A percentile compares a stretch with the other conserved stretches of the same genome.
Evolutionary conservation across 352 stramenopile genomes (phyloP).

Genomic region (Pythium vanterpoolii): DNA sequence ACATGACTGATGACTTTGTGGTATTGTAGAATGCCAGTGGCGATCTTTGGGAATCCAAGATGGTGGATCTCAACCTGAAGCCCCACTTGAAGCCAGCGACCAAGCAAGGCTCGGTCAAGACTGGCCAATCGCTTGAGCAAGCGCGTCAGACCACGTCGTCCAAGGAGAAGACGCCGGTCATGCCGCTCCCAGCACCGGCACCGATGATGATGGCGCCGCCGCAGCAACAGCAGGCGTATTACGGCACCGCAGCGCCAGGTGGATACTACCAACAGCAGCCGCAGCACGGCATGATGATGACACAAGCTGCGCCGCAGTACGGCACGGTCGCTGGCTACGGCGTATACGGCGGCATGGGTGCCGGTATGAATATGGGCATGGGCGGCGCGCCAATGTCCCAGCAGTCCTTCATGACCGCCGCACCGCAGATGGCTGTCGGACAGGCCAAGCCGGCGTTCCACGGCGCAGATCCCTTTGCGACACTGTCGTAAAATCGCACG

Average conservation of each 20-base stretch:
- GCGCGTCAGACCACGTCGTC: slow-evolving; percentile 39
- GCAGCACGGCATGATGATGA: slow-evolving; percentile 20
- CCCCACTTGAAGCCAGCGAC: slow-evolving; percentile 32
- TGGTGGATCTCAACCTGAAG: slow-evolving; percentile 77
- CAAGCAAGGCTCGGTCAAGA: slow-evolving; percentile 34
- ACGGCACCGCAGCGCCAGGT: slow-evolving; percentile 6
- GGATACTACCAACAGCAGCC: slow-evolving; percentile 19
- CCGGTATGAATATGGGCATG: slow-evolving; percentile 8
- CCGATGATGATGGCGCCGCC: slow-evolving; percentile 17
- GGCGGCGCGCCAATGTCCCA: slow-evolving; percentile 9
- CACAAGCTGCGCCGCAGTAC: slow-evolving; percentile 16
- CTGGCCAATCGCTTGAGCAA: slow-evolving; percentile 71
- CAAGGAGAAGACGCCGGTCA: slow-evolving; percentile 61
- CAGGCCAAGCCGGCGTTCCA: slow-evolving; percentile 18
- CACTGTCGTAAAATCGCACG: slow-evolving; percentile 14
- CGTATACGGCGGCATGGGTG: slow-evolving; percentile 16
- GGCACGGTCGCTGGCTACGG: slow-evolving; percentile 18
- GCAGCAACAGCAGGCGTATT: slow-evolving; percentile 13
- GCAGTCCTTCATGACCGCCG: slow-evolving; percentile 26
- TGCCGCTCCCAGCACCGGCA: slow-evolving; percentile 30
- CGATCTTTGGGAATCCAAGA: slow-evolving; percentile 68
- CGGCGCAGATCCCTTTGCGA: slow-evolving; percentile 24
- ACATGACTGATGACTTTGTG: slow-evolving; percentile 3
- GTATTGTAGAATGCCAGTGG: slow-evolving; percentile 33
- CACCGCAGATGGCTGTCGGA: neutral